Percentiles rank a stretch among this genome's conserved stretches.
Conservation (phyloP, 768 basidiomycete species). For the Lentinus tigrinus region DNA sequence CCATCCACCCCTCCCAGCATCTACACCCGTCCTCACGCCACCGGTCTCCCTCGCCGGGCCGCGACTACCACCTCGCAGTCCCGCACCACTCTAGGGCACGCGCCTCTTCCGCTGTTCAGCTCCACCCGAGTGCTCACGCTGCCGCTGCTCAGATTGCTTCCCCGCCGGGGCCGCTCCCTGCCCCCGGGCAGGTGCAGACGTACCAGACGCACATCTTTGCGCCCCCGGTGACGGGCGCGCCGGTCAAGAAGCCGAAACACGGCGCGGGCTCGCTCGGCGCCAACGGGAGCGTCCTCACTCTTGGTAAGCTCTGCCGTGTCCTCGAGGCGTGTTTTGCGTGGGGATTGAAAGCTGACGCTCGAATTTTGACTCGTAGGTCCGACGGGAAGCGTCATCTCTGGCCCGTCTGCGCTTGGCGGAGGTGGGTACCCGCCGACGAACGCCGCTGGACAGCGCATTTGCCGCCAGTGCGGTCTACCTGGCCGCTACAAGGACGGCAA, state of each 20-base stretch:
- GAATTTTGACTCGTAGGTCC: constrained; percentile 15
- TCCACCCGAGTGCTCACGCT: constrained; percentile 17
- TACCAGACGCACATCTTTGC: constrained; percentile 73
- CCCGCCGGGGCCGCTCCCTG: constrained; percentile 29
- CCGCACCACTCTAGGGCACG: constrained; percentile 21
- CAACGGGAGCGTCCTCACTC: constrained; percentile 24
- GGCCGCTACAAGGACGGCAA: constrained; percentile 83
- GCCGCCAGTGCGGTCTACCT: constrained; percentile 69
- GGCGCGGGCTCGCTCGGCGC: constrained; percentile 6
- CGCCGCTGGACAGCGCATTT: constrained; percentile 67
- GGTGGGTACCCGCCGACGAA: constrained; percentile 35
- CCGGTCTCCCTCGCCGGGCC: constrained; percentile 21
- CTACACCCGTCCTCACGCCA: constrained; percentile 19
- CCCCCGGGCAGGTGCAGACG: constrained; percentile 38
- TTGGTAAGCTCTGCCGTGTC: constrained; percentile 15
- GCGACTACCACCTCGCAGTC: constrained; percentile 17
- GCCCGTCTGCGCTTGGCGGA: constrained; percentile 24
- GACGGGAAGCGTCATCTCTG: constrained; percentile 25
- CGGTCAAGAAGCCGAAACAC: constrained; percentile 60
- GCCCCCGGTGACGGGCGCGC: constrained; percentile 70
- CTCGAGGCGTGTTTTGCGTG: neutral
- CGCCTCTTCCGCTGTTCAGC: constrained; percentile 15
- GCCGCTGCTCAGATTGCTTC: constrained; percentile 13
- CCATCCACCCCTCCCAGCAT: constrained; percentile 28
- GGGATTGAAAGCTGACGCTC: neutral